phyloP scores from a whole-genome alignment of 148 eudicot genomes.

The Rhododendron molle region DNA sequence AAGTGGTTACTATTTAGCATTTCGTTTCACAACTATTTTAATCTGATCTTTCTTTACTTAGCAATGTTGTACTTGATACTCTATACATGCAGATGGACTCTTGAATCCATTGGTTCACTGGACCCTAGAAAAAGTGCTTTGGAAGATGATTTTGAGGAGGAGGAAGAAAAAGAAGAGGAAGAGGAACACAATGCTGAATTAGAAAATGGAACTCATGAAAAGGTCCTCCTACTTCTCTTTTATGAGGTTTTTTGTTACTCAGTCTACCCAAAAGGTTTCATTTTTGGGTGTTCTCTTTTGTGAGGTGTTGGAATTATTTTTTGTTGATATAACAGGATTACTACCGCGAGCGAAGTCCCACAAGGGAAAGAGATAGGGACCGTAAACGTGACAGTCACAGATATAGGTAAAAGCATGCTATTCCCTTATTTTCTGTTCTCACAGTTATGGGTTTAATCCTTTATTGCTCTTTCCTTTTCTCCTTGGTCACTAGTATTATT shows the following conservation, averaged over 20 bases:
- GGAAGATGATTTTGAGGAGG: conserved; percentile 95
- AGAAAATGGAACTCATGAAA: conserved; percentile 66
- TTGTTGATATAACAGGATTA: conserved; percentile 46
- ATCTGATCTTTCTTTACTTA: background rate
- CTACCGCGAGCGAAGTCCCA: conserved; percentile 75
- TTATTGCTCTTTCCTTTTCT: background rate
- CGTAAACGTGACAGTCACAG: conserved; percentile 88
- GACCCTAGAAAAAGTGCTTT: conserved; percentile 91
- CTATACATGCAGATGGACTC: conserved; percentile 58
- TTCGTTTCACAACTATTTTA: background rate
- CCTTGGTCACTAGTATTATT: background rate
- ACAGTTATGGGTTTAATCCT: background rate
- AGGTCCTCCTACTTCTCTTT: conserved; percentile 32
- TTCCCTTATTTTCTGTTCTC: background rate
- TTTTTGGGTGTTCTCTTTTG: background rate
- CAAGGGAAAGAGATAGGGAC: conserved; percentile 81
- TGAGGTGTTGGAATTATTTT: conserved; percentile 1
- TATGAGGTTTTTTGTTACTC: background rate
- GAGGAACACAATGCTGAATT: conserved; percentile 52
- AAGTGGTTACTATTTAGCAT: background rate
- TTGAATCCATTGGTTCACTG: conserved; percentile 63
- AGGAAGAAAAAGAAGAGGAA: conserved; percentile 93
- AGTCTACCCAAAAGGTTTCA: background rate
- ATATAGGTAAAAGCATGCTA: conserved; percentile 49
- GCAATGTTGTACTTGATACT: conserved; percentile 2